These are phyloP conservation scores for Colletotrichum somersetense DNA, from an alignment of 2,329 filamentous ascomycete genomes.

Conservation along the genomic window DNA sequence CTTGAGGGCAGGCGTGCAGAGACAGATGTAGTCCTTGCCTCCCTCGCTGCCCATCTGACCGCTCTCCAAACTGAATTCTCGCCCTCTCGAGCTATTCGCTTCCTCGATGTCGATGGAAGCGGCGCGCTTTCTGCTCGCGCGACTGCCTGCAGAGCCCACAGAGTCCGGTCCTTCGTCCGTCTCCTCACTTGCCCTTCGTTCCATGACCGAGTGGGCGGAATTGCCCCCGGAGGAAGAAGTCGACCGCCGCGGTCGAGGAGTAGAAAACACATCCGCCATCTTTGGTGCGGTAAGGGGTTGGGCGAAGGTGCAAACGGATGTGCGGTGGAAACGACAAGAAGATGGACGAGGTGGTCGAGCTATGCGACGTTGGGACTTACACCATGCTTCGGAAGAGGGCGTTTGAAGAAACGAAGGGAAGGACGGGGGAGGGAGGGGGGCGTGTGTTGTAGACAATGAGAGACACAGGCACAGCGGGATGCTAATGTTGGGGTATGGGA, in stretches of 20 bases:
- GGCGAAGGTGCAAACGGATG: slow-evolving; percentile 39
- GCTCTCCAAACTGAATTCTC: slow-evolving; percentile 53
- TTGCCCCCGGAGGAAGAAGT: slow-evolving; percentile 42
- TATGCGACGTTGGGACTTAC: slow-evolving; percentile 41
- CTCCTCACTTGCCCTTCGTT: slow-evolving; percentile 42
- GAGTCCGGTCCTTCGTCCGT: slow-evolving; percentile 34
- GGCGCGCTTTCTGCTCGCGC: slow-evolving; percentile 56
- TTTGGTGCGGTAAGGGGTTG: slow-evolving; percentile 23
- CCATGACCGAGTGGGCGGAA: slow-evolving; percentile 41
- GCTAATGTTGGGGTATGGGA: slow-evolving; percentile 20
- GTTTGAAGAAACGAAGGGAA: slow-evolving; percentile 29
- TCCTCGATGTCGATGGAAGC: slow-evolving; percentile 61
- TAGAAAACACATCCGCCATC: slow-evolving; percentile 42
- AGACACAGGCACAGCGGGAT: slow-evolving; percentile 32
- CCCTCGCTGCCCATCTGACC: slow-evolving; percentile 45
- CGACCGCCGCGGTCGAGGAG: slow-evolving; percentile 39
- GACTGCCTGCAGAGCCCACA: slow-evolving; percentile 34
- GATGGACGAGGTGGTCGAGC: slow-evolving; percentile 26
- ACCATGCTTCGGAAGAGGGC: slow-evolving; percentile 37
- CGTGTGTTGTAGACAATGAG: slow-evolving; percentile 35
- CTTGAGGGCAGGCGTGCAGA: slow-evolving; percentile 69
- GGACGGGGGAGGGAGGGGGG: background rate
- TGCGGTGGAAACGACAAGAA: slow-evolving; percentile 29
- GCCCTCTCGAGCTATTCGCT: slow-evolving; percentile 54
- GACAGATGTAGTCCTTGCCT: slow-evolving; percentile 61